Base-by-base conservation (phyloP, 495 filamentous ascomycete species). In the Podospora tetraspora region DNA sequence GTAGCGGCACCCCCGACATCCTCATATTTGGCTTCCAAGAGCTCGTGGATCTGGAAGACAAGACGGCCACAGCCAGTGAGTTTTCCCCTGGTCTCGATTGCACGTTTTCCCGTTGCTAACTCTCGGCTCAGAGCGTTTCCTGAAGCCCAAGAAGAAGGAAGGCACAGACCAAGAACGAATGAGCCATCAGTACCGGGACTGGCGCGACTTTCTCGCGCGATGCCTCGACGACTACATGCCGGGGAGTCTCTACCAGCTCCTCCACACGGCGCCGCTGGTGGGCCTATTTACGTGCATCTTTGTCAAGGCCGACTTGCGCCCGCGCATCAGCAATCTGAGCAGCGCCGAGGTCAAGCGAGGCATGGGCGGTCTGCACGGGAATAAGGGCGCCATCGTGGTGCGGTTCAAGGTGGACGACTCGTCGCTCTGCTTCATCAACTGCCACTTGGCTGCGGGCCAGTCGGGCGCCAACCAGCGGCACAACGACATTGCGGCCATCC, bases 1-100 rank as follows among this genome's bases (percentile, higher is more conserved):
- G 82, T 32, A 88, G 90, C 66, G 83, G 90, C 62, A 88, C 90
- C 10, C 92, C 95, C 0, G 95, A 98, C 71, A 90, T 99, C 62
- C 81, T 99, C 6, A 87, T 99, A 4, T 99, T 98, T 84, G 95
- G 95, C 11, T 99, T 99, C 76, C 95, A 99, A 76, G 95, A 99
- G 77, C 84, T 99, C 10, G 94, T 99, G 13, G 96, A 99, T 73
- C 81, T 99, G 16, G 95, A 99, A 74, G 92, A 98, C 76, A 99
- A 97, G 81, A 96, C 91, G 70, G 89, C 95, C 68, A 97, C 94
- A 65, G 95, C 95, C n/a, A 97, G 89, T 91, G 78, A 72, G 88
- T 87, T 59, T 87, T 58, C 34, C 64, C 6, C 29, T 3, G 32
- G 3, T 4, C 1, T 37, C 12, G 0, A 13, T 13, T 37, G 32